Base-by-base conservation (phyloP, 306 rosid genomes). In the Malus sieversii region DNA sequence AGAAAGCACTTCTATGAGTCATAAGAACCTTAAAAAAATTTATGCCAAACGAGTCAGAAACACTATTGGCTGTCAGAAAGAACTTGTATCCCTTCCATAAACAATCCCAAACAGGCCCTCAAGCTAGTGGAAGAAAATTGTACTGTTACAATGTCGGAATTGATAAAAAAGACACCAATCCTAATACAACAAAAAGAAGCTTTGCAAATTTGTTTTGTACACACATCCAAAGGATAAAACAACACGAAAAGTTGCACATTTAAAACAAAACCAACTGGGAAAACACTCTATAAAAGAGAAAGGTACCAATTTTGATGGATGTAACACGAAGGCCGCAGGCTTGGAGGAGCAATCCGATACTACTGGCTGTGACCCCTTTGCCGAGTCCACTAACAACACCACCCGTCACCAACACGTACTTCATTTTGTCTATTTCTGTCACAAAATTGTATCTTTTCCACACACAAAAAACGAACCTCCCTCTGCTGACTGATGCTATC, bases 321-420 rank as follows among this genome's bases (percentile, higher is more conserved):
- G 97, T 92, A 77, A 88, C 96, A 38, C 93, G 86, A 77, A 92
- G 96, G 51, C 96, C 97, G 80, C 97, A 92, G 2, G 93, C 97
- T 61, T 84, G 84, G 68, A 92, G 97, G 60, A 92, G 81, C 4
- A 90, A 83, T 10, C 97, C 93, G 73, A 92, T 88, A 84, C 96
- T 90, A 65, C 97, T 92, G 20, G 97, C 96, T 16, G 97, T 90
- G 81, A 92, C 97, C 66, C 97, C 97, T 84, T 92, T 92, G 42
- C 97, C 97, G 10, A 92, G 97, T 78, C 96, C 97, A 82, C 97
- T 92, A 10, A 92, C 97, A 80, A 92, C 97, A 72, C 97, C 97
- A 85, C 97, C 97, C 20, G 96, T 92, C 82, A 92, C 97, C 87
- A 92, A 83, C 42, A 92, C 90, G 72, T 88, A 92, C 92, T 90